phyloP scores from a whole-genome alignment of 192 early-diverging fungal genomes.

The Coemansia javaensis region DNA sequence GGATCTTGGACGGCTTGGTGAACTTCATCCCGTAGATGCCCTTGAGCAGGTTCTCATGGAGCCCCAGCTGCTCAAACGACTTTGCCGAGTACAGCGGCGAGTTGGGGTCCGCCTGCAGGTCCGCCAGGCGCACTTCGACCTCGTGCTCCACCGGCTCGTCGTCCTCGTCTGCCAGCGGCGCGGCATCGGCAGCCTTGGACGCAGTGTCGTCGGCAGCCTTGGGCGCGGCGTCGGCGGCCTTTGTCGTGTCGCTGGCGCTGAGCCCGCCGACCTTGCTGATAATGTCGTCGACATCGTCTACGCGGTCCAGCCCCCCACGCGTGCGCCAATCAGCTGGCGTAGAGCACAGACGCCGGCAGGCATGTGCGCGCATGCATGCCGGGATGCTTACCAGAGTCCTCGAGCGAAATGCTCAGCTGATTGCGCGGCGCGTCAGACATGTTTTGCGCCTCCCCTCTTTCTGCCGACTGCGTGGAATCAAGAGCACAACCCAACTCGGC shows the following conservation, averaged over 20 bases:
- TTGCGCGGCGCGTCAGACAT: conserved; percentile 11
- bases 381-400: conserved; percentile 22
- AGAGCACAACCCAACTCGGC: too few relatives aligned
- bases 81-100: conserved; percentile 76
- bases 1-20: conserved; percentile 90
- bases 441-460: too few relatives aligned
- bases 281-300: conserved; percentile 32
- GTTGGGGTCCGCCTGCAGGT: conserved; percentile 65
- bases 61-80: conserved; percentile 70
- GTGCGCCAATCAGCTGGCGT: too few relatives aligned
- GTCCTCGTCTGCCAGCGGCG: not conserved
- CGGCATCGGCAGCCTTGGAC: too few relatives aligned
- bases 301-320: not conserved
- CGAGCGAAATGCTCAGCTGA: conserved; percentile 33
- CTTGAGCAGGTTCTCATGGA: conserved; percentile 78
- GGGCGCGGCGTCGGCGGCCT: not conserved
- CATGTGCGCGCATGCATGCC: not conserved
- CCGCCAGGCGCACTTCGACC: conserved; percentile 59
- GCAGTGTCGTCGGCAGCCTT: not conserved
- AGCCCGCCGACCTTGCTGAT: conserved; percentile 13
- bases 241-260: not conserved
- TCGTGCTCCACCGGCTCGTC: conserved; percentile 23
- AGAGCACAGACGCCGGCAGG: too few relatives aligned
- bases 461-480: too few relatives aligned
- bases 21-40: conserved; percentile 94